Percentiles rank a stretch among this genome's conserved stretches.
Evolutionary conservation across 2,329 filamentous ascomycete species (phyloP).

Genomic region (Clarireedia hainanense): DNA sequence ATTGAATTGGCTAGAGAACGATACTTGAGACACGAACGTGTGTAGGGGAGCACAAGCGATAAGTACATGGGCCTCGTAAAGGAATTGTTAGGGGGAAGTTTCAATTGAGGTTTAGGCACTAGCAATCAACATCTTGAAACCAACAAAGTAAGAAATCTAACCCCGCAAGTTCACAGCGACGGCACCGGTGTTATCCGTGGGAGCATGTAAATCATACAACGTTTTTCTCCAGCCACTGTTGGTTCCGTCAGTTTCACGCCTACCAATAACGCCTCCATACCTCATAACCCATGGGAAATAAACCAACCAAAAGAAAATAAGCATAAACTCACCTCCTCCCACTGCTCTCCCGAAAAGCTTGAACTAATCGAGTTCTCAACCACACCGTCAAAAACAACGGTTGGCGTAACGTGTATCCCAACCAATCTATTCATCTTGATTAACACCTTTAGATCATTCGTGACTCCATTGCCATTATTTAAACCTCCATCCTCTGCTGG

Average conservation of each 20-base stretch:
- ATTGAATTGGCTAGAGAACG: no score
- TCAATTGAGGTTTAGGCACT: no score
- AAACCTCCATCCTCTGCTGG: conserved; percentile 57
- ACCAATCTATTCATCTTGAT: conserved; percentile 73
- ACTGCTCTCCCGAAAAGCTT: conserved; percentile 71
- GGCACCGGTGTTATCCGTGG: no score
- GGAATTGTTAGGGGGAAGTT: no score
- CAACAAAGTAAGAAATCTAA: no score
- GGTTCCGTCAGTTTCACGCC: not conserved
- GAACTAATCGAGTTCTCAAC: conserved; percentile 73
- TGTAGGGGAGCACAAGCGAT: no score
- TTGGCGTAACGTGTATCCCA: conserved; percentile 86
- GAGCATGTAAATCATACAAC: not conserved
- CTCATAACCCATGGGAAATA: not conserved
- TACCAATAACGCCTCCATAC: not conserved
- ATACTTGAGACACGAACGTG: no score
- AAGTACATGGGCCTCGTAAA: no score
- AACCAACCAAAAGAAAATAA: not conserved
- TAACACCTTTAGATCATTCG: conserved; percentile 75
- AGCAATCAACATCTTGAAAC: no score
- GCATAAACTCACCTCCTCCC: conserved; percentile 48
- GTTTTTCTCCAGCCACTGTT: conserved; percentile 5
- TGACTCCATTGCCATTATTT: conserved; percentile 77
- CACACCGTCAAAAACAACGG: conserved; percentile 80
- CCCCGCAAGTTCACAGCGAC: not conserved